Evolutionary conservation across 129 eudicot species (phyloP).

Genomic region (Centaurea solstitialis): DNA sequence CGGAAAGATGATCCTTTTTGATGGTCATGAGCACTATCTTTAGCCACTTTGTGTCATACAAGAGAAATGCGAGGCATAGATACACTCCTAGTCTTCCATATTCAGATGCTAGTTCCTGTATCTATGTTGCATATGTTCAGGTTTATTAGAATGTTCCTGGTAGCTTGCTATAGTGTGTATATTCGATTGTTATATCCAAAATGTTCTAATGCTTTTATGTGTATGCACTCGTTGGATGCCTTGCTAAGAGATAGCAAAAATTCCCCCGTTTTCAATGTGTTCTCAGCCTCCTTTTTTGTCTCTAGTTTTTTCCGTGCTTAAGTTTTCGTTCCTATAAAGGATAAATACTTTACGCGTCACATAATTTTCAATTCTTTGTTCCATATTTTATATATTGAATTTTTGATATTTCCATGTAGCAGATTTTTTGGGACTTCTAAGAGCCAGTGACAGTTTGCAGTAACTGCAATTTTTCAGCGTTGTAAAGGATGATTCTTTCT

Average conservation of each 20-base stretch:
- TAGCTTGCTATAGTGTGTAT: background rate
- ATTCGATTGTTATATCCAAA: background rate
- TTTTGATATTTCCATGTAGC: conserved; percentile 14
- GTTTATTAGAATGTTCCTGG: background rate
- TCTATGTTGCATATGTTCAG: background rate
- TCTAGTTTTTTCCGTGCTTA: background rate
- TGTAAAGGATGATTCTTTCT: conserved; percentile 76
- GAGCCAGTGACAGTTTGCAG: conserved; percentile 11
- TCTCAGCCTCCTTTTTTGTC: background rate
- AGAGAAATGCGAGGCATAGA: background rate
- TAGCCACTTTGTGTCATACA: background rate
- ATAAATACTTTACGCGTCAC: conserved; percentile 4
- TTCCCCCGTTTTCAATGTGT: background rate
- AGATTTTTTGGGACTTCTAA: background rate
- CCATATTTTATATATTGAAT: background rate
- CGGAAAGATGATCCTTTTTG: background rate
- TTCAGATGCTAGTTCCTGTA: background rate
- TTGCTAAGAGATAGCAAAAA: background rate
- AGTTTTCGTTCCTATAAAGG: background rate
- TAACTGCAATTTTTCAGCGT: conserved; percentile 3
- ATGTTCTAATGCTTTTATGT: background rate
- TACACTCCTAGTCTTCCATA: background rate
- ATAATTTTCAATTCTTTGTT: background rate
- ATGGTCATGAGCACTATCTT: background rate
- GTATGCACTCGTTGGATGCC: background rate